A percentile compares a stretch with the other conserved stretches of the same genome.
These are phyloP conservation scores for Gracilaria caudata DNA, from an alignment of 23 red algal species.

Conservation along the genomic window DNA sequence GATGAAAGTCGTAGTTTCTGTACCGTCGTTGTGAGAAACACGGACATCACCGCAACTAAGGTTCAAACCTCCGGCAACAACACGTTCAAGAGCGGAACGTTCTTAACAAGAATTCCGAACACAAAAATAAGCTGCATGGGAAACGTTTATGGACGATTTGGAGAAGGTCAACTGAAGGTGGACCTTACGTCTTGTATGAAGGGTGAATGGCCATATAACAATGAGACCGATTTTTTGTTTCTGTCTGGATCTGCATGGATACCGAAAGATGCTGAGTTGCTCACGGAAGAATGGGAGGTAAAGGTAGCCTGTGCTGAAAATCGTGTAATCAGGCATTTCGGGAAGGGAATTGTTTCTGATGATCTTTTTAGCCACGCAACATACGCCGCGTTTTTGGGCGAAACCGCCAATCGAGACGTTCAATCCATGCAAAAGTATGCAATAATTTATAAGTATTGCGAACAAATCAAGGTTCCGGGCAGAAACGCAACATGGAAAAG, in stretches of 20 bases:
- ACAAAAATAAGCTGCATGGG: conserved; percentile 10
- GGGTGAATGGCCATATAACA: background rate
- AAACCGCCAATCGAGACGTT: background rate
- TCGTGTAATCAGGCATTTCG: background rate
- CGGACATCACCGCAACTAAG: background rate
- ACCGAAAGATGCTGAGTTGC: background rate
- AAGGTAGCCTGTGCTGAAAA: background rate
- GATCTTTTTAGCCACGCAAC: background rate
- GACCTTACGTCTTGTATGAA: background rate
- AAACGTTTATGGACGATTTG: conserved; percentile 14
- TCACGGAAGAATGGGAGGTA: background rate
- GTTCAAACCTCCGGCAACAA: background rate
- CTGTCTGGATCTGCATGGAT: conserved; percentile 6
- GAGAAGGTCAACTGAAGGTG: conserved; percentile 21
- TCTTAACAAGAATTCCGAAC: background rate
- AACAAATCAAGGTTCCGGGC: background rate
- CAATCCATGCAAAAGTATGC: conserved; percentile 29
- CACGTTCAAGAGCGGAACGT: background rate
- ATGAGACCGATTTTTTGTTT: conserved; percentile 7
- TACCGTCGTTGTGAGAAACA: background rate
- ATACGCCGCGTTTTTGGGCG: background rate
- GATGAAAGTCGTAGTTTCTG: background rate
- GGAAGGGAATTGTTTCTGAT: conserved; percentile 6
- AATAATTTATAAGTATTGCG: conserved; percentile 12
- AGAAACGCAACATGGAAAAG: background rate